These are phyloP conservation scores for Colletotrichum cordylinicola DNA, from an alignment of 2,329 filamentous ascomycete genomes.

Conservation along the genomic window DNA sequence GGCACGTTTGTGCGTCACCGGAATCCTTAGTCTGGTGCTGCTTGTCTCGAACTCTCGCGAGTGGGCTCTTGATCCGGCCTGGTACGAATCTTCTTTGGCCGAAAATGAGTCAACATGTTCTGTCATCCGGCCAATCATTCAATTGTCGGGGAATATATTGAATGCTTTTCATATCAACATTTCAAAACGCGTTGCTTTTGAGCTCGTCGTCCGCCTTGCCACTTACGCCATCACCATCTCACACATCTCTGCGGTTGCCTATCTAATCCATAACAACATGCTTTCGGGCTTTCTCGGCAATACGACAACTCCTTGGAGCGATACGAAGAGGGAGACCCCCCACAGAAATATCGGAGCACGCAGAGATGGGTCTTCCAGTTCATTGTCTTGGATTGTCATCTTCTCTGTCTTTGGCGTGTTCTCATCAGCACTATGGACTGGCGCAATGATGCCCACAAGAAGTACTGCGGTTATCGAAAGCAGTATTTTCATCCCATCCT, in stretches of 20 bases:
- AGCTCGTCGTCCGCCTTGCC: neutral
- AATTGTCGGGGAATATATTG: slow-evolving; percentile 12
- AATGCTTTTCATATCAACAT: neutral
- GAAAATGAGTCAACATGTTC: neutral
- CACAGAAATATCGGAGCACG: neutral
- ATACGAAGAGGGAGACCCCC: neutral
- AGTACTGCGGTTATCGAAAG: neutral
- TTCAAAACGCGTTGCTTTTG: neutral
- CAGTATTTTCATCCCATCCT: rapidly evolving
- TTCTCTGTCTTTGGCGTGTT: neutral
- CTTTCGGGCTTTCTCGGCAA: neutral
- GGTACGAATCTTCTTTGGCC: neutral
- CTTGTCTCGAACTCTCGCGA: neutral
- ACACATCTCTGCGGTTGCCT: neutral
- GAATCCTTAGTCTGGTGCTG: neutral
- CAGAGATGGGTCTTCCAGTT: neutral
- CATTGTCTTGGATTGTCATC: neutral
- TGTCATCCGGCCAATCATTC: slow-evolving; percentile 14
- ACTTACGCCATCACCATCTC: neutral
- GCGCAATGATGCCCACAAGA: neutral
- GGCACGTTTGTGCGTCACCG: neutral
- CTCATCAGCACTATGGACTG: neutral
- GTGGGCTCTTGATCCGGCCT: neutral
- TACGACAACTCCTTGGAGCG: neutral
- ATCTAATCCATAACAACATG: neutral